phyloP scores from a whole-genome alignment of 129 eudicot species.

The Artemisia tridentata region DNA sequence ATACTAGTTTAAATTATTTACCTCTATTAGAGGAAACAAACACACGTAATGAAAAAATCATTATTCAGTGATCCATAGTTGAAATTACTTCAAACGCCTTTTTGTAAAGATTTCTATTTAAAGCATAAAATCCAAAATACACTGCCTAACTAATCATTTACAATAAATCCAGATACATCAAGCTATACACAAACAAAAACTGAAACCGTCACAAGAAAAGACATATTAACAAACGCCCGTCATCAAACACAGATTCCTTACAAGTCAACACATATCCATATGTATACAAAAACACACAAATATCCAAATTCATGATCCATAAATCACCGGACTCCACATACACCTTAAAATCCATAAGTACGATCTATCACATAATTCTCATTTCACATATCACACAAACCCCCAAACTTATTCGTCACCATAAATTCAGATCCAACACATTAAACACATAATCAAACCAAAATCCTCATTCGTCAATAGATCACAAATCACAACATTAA shows the following conservation, averaged over 20 bases:
- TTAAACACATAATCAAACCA: neutral
- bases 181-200: neutral
- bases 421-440: constrained; percentile 9
- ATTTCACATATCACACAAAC: too few species aligned
- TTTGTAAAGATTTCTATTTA: neutral
- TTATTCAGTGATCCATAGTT: constrained; percentile 21
- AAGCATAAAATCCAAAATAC: constrained; percentile 4
- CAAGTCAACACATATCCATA: too few species aligned
- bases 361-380: too few species aligned
- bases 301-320: too few species aligned
- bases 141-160: neutral
- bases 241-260: too few species aligned
- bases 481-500: neutral
- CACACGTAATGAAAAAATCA: constrained; percentile 9
- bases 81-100: constrained; percentile 15
- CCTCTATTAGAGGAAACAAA: neutral
- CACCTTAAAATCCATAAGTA: too few species aligned
- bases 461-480: neutral
- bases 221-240: too few species aligned
- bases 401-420: too few species aligned
- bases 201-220: too few species aligned
- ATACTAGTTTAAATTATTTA: constrained; percentile 15
- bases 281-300: too few species aligned
- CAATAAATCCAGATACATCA: constrained; percentile 7
- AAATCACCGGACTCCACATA: too few species aligned